These are phyloP conservation scores for Nemania sp. DNA, from an alignment of 2,329 filamentous ascomycete genomes.

Conservation along the genomic window DNA sequence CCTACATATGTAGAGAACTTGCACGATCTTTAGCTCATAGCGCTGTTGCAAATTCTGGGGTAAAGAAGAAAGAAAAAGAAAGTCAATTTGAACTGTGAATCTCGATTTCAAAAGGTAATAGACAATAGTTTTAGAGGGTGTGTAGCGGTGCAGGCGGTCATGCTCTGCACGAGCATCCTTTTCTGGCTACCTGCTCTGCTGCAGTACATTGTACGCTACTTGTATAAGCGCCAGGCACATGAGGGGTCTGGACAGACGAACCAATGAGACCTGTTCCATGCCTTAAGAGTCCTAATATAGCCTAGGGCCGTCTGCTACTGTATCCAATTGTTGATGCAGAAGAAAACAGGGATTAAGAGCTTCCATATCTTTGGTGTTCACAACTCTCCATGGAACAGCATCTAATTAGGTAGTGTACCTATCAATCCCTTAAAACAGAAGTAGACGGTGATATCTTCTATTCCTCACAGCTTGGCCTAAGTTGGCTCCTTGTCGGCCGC, in stretches of 20 bases:
- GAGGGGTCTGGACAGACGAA: conserved; percentile 12
- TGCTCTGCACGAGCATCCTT: not conserved
- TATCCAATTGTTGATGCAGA: conserved; percentile 11
- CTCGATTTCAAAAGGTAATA: not conserved
- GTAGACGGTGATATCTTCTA: not conserved
- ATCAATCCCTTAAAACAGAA: too few species aligned
- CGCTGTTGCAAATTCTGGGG: too few species aligned
- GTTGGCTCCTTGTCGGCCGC: conserved; percentile 14
- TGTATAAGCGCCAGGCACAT: conserved; percentile 30
- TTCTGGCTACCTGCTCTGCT: not conserved
- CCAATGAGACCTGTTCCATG: conserved; percentile 21
- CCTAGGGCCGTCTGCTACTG: not conserved
- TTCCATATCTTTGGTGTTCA: conserved; percentile 9
- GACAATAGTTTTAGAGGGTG: not conserved
- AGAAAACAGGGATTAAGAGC: conserved; percentile 3
- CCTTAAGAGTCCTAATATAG: conserved; percentile 27
- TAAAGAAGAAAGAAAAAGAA: too few species aligned
- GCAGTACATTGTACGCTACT: not conserved
- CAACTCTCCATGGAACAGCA: too few species aligned
- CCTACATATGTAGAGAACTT: too few species aligned
- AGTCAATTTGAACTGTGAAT: conserved; percentile 9
- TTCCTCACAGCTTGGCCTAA: too few species aligned
- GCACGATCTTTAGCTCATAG: too few species aligned
- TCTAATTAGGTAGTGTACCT: too few species aligned
- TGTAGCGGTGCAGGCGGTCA: conserved; percentile 7